Evolutionary conservation across 2,329 filamentous ascomycete species (phyloP).

Genomic region (Scedosporium dehoogii): DNA sequence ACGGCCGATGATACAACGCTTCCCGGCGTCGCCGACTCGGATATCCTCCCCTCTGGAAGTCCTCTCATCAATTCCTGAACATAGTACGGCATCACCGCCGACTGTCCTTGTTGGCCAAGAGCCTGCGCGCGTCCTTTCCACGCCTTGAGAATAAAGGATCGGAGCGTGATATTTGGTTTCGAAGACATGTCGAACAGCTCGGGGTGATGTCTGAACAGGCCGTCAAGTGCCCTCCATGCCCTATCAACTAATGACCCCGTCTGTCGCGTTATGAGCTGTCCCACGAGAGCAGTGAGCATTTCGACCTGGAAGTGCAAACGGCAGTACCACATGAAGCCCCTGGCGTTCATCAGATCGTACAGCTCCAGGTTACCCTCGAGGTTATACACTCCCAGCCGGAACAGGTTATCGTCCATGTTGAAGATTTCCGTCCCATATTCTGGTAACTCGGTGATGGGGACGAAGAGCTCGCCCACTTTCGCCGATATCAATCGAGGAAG

Average conservation of each 20-base stretch:
- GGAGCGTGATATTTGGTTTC: constrained; percentile 28
- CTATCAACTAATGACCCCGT: constrained; percentile 41
- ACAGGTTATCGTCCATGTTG: constrained; percentile 41
- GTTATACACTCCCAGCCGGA: constrained; percentile 40
- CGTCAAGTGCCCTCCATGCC: constrained; percentile 39
- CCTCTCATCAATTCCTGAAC: not conserved
- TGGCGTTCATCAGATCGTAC: constrained; percentile 30
- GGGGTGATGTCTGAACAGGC: constrained; percentile 36
- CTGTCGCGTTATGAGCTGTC: constrained; percentile 39
- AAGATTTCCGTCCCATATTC: constrained; percentile 41
- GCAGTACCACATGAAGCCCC: constrained; percentile 46
- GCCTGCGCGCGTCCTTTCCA: constrained; percentile 29
- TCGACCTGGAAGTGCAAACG: constrained; percentile 46
- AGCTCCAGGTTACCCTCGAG: constrained; percentile 36
- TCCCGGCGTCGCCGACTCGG: not conserved
- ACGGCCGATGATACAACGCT: not conserved
- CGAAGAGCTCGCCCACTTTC: constrained; percentile 38
- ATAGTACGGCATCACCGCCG: not conserved
- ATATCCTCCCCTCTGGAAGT: not conserved
- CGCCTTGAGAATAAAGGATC: constrained; percentile 28
- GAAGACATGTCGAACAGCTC: constrained; percentile 37
- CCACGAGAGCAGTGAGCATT: constrained; percentile 43
- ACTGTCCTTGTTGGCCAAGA: constrained; percentile 15
- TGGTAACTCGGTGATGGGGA: constrained; percentile 34
- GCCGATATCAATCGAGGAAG: constrained; percentile 36